A percentile compares a stretch with the other conserved stretches of the same genome.
Evolutionary conservation across 2,329 filamentous ascomycete species (phyloP).

Genomic region (Samsoniella hepiali): DNA sequence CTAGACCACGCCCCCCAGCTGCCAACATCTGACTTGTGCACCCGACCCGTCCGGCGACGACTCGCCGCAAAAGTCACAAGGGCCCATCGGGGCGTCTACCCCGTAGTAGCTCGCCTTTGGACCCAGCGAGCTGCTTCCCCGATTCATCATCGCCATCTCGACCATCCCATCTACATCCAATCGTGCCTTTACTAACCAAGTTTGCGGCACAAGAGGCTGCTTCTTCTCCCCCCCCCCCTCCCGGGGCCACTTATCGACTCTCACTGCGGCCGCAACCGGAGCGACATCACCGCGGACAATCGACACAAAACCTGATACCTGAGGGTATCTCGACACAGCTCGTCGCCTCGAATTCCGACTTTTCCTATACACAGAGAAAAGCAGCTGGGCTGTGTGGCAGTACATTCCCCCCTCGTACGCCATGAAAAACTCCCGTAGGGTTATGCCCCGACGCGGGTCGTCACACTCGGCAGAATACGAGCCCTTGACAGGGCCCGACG

Average conservation of each 20-base stretch:
- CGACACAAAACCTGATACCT: background rate
- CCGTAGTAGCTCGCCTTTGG: no score
- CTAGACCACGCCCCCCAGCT: background rate
- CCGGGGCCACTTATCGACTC: no score
- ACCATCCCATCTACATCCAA: no score
- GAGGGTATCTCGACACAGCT: background rate
- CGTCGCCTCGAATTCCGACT: background rate
- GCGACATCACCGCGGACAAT: background rate
- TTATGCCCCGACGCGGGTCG: constrained; percentile 16
- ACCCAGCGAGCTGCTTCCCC: no score
- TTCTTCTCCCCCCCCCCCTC: no score
- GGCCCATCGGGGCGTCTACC: background rate
- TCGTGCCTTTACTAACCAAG: no score
- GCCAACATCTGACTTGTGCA: background rate
- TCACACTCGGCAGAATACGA: constrained; percentile 18
- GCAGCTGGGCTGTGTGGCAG: no score
- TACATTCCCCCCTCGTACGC: background rate
- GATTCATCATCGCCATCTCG: no score
- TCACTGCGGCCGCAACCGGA: no score
- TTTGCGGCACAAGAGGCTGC: no score
- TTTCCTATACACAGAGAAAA: background rate
- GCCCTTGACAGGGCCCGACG: constrained; percentile 13
- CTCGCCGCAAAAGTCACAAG: background rate
- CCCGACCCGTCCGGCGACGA: background rate
- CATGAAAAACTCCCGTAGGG: constrained; percentile 17